Evolutionary conservation across 2,329 filamentous ascomycete species (phyloP).

Genomic region (Aureobasidium sp.): DNA sequence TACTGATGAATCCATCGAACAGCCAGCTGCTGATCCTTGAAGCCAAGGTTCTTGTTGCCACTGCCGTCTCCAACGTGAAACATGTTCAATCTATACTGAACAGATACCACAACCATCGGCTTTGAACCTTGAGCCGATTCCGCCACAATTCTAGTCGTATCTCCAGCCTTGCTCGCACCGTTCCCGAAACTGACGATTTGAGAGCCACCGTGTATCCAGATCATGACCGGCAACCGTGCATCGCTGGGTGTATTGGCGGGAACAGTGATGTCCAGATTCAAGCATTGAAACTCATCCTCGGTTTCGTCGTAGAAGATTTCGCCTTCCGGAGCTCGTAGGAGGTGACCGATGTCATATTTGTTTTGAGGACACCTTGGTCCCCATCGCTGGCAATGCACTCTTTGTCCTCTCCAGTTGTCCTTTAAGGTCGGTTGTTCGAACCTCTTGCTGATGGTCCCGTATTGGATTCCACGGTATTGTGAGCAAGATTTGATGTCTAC

Average conservation of each 20-base stretch:
- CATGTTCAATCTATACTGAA: slow-evolving; percentile 37
- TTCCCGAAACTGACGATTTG: slow-evolving; percentile 38
- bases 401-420: slow-evolving; percentile 16
- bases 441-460: slow-evolving; percentile 15
- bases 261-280: slow-evolving; percentile 35
- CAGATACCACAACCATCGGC: slow-evolving; percentile 35
- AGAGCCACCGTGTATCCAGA: slow-evolving; percentile 42
- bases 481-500: slow-evolving; percentile 3
- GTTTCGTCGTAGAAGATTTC: slow-evolving; percentile 22
- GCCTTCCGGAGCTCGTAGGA: slow-evolving; percentile 34
- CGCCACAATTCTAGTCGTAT: slow-evolving; percentile 10
- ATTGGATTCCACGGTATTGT: slow-evolving; percentile 18
- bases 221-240: slow-evolving; percentile 30
- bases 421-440: slow-evolving; percentile 14
- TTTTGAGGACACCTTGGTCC: slow-evolving; percentile 35
- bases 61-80: slow-evolving; percentile 38
- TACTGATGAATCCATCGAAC: slow-evolving; percentile 27
- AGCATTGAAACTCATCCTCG: slow-evolving; percentile 36
- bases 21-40: slow-evolving; percentile 24
- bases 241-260: slow-evolving; percentile 16
- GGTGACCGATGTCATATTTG: slow-evolving; percentile 33
- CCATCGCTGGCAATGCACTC: slow-evolving; percentile 19
- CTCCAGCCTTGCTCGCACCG: slow-evolving; percentile 33
- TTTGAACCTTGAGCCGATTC: slow-evolving; percentile 28
- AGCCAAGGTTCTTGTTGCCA: slow-evolving; percentile 23